phyloP scores from a whole-genome alignment of 768 basidiomycete species.

The Galerina marginata region DNA sequence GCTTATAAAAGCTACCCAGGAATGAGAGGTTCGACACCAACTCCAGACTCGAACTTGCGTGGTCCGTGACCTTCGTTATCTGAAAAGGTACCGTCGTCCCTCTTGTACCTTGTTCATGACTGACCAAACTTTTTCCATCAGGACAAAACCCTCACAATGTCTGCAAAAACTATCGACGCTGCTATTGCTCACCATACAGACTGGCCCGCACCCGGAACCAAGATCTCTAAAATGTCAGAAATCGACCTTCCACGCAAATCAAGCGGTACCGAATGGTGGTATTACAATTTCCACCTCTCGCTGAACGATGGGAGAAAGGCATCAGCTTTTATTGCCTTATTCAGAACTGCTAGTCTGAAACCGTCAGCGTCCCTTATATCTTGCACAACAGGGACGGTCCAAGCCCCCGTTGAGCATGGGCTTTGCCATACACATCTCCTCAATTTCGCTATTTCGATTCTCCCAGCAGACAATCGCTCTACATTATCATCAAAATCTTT shows the following conservation, averaged over 20 bases:
- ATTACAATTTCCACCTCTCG: not conserved
- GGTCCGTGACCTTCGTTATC: too few relatives aligned
- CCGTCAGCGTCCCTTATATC: too few relatives aligned
- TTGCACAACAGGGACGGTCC: not conserved
- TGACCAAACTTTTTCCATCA: too few relatives aligned
- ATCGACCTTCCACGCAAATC: not conserved
- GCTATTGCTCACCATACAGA: not conserved
- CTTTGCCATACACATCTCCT: slow-evolving; percentile 1
- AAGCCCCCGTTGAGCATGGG: not conserved
- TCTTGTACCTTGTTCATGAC: too few relatives aligned
- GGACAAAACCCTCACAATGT: not conserved
- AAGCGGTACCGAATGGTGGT: not conserved
- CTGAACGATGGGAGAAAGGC: not conserved
- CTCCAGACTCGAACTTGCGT: too few relatives aligned
- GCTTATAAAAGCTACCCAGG: too few relatives aligned
- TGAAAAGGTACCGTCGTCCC: too few relatives aligned
- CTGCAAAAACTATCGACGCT: not conserved
- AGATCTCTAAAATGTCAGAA: not conserved
- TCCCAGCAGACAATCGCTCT: not conserved
- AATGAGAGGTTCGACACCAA: too few relatives aligned
- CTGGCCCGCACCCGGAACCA: not conserved
- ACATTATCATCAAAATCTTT: not conserved
- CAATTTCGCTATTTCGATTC: slow-evolving; percentile 1
- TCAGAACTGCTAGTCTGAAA: not conserved
- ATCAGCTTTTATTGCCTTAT: not conserved